Evolutionary conservation across 2,329 filamentous ascomycete species (phyloP).

Genomic region (Arthrocladium fulminans): DNA sequence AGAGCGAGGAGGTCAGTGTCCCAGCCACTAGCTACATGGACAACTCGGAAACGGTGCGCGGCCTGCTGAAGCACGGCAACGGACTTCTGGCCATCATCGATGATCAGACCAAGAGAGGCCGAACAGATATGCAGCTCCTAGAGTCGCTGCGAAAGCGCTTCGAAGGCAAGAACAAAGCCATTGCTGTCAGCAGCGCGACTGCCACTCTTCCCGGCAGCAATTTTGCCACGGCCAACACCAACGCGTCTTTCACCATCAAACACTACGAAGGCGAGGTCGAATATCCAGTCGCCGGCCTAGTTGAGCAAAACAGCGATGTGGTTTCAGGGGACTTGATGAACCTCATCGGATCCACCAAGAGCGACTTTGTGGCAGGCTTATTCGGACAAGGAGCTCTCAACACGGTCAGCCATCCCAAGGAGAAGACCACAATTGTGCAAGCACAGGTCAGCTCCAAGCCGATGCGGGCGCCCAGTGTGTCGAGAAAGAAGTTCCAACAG

Average conservation of each 20-base stretch:
- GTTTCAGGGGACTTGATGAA: constrained; percentile 95
- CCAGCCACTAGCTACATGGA: constrained; percentile 94
- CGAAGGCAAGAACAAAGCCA: constrained; percentile 86
- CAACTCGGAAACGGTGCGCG: constrained; percentile 88
- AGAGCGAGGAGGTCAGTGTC: constrained; percentile 86
- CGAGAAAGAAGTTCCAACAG: constrained; percentile 62
- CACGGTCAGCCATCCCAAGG: constrained; percentile 85
- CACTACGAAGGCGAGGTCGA: constrained; percentile 97
- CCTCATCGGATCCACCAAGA: constrained; percentile 78
- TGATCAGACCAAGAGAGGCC: constrained; percentile 84
- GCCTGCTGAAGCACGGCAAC: constrained; percentile 83
- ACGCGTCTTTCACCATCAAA: constrained; percentile 77
- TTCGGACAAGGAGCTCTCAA: constrained; percentile 95
- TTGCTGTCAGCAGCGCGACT: constrained; percentile 65
- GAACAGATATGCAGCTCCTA: constrained; percentile 79
- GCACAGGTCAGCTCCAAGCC: constrained; percentile 95
- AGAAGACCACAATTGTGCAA: constrained; percentile 85
- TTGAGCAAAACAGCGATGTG: constrained; percentile 93
- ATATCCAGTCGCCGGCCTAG: constrained; percentile 73
- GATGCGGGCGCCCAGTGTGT: constrained; percentile 83
- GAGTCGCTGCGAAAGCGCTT: constrained; percentile 90
- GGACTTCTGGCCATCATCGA: constrained; percentile 89
- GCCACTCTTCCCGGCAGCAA: constrained; percentile 78
- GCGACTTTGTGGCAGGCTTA: constrained; percentile 76
- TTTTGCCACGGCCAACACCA: constrained; percentile 72